A percentile compares a stretch with the other conserved stretches of the same genome.
phyloP scores from a whole-genome alignment of 106 monocot species.

The Phalaenopsis equestris region DNA sequence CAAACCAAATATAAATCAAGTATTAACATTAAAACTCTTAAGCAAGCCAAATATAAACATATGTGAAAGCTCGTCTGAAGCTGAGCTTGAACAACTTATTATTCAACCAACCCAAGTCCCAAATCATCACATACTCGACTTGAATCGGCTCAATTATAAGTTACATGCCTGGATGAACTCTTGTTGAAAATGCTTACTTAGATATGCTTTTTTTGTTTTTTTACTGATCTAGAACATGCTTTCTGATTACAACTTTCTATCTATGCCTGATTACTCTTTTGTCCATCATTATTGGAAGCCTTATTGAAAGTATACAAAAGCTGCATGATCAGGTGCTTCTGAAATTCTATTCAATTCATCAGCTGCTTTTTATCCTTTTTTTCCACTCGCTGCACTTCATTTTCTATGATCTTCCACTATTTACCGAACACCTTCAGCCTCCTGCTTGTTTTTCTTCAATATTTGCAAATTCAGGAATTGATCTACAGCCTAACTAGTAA shows the following conservation, averaged over 20 bases:
- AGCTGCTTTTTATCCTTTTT: not conserved
- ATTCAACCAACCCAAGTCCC: no score
- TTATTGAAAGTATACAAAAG: not conserved
- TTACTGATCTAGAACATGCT: not conserved
- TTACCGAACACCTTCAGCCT: not conserved
- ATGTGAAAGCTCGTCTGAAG: no score
- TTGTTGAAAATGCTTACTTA: not conserved
- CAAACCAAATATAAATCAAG: no score
- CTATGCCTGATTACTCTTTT: not conserved
- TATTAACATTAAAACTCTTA: no score
- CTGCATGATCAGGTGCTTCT: not conserved
- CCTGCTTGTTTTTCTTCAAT: not conserved
- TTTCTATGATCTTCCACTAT: not conserved
- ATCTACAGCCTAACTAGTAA: not conserved
- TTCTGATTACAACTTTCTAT: not conserved
- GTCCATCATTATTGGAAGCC: not conserved
- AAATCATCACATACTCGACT: no score
- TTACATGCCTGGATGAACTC: not conserved
- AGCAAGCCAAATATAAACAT: no score
- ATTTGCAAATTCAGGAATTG: not conserved
- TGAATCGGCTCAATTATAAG: no score
- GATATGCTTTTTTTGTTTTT: not conserved
- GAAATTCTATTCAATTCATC: not conserved
- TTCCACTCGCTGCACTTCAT: not conserved
- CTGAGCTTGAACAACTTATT: no score